phyloP scores from a whole-genome alignment of 345 rosid genomes.

The Geranium rotundifolium region DNA sequence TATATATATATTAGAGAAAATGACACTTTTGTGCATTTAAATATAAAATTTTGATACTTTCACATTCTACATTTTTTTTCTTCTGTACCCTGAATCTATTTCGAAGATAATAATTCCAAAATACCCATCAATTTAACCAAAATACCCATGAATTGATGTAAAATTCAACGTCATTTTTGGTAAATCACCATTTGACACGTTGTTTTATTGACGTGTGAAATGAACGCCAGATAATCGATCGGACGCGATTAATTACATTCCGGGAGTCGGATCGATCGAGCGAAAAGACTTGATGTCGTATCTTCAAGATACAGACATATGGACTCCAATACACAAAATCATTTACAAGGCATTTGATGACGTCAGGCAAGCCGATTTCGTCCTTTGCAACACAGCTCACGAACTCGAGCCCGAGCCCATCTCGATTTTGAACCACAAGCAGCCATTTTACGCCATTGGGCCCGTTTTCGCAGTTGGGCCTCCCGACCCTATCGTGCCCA shows the following conservation, averaged over 20 bases:
- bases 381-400: conserved; percentile 57
- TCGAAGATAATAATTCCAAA: no score
- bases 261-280: conserved; percentile 53
- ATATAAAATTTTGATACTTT: no score
- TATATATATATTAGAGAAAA: no score
- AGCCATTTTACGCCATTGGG: conserved; percentile 56
- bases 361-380: conserved; percentile 49
- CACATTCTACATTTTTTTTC: no score
- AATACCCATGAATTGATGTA: no score
- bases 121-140: no score
- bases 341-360: conserved; percentile 48
- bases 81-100: no score
- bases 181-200: no score
- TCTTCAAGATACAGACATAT: conserved; percentile 53
- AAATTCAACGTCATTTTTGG: no score
- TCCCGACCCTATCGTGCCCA: conserved; percentile 30
- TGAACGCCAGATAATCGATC: conserved; percentile 42
- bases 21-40: no score
- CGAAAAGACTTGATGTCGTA: conserved; percentile 61
- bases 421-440: conserved; percentile 28
- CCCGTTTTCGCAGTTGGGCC: conserved; percentile 53
- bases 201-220: no score
- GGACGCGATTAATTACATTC: conserved; percentile 56
- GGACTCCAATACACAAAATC: conserved; percentile 42
- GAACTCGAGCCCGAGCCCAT: conserved; percentile 52